These are phyloP conservation scores for Platanthera guangdongensis DNA, from an alignment of 106 monocot genomes.

Conservation along the genomic window DNA sequence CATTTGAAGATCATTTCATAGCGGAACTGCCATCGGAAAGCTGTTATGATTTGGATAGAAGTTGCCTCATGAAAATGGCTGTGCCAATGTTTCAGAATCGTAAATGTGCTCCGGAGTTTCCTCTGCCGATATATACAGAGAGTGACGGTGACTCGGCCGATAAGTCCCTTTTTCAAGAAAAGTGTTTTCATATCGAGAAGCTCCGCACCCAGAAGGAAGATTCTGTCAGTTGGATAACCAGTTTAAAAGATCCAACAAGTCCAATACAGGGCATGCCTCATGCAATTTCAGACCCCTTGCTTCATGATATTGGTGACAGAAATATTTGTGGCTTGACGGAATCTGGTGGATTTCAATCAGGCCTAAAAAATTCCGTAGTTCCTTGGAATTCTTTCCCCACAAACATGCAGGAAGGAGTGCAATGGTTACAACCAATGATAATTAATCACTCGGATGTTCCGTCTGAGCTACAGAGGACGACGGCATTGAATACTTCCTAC, in stretches of 20 bases:
- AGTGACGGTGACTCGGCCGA: slow-evolving; percentile 30
- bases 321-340: slow-evolving; percentile 11
- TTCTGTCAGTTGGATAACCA: slow-evolving; percentile 10
- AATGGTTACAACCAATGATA: slow-evolving; percentile 6
- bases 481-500: slow-evolving; percentile 7
- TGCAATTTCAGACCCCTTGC: slow-evolving; percentile 60
- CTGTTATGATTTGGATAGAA: slow-evolving; percentile 15
- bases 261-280: slow-evolving; percentile 38
- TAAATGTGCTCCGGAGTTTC: slow-evolving; percentile 14
- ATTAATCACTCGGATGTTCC: slow-evolving; percentile 13
- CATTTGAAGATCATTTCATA: slow-evolving; percentile 26
- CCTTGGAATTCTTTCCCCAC: slow-evolving; percentile 13
- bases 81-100: slow-evolving; percentile 27
- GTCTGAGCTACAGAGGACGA: slow-evolving; percentile 7
- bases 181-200: slow-evolving; percentile 43
- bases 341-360: slow-evolving; percentile 1
- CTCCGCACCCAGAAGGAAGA: slow-evolving; percentile 19
- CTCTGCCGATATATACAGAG: slow-evolving; percentile 8
- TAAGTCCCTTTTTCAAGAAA: slow-evolving; percentile 20
- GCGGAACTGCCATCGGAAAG: slow-evolving; percentile 24
- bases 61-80: slow-evolving; percentile 8
- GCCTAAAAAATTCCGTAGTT: slow-evolving; percentile 25
- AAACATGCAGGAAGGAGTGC: slow-evolving; percentile 16
- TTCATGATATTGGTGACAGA: slow-evolving; percentile 26
- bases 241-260: slow-evolving; percentile 27